Conservation (phyloP, 179 eudicot species). For the Actinidia arguta region DNA sequence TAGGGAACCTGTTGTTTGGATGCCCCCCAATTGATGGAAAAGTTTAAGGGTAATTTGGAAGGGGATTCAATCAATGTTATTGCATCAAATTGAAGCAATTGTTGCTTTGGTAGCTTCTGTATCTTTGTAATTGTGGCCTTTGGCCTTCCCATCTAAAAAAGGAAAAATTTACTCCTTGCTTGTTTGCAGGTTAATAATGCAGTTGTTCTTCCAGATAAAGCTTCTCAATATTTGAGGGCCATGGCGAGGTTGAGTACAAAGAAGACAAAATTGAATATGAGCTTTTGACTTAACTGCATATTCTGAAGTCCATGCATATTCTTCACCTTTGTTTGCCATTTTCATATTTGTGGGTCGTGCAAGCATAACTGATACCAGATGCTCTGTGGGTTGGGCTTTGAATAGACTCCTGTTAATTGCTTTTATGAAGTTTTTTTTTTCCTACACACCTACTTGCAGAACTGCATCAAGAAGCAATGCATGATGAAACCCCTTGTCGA, state of each 20-base stretch:
- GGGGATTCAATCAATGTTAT: too few relatives aligned
- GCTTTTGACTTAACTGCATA: conserved; percentile 22
- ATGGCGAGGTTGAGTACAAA: conserved; percentile 98
- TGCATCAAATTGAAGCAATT: too few relatives aligned
- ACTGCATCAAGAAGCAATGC: conserved; percentile 91
- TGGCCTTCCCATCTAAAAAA: too few relatives aligned
- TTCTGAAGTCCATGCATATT: neutral
- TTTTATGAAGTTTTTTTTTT: too few relatives aligned
- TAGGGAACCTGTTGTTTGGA: too few relatives aligned
- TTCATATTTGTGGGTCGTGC: neutral
- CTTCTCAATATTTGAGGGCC: conserved; percentile 87
- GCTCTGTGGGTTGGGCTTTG: neutral
- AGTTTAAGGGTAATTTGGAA: too few relatives aligned
- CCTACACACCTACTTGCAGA: too few relatives aligned
- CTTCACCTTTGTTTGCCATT: conserved; percentile 2
- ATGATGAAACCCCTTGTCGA: conserved; percentile 96
- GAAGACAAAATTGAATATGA: conserved; percentile 98
- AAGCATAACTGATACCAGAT: neutral
- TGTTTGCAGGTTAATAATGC: conserved; percentile 66
- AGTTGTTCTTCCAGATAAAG: conserved; percentile 86
- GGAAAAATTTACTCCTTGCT: neutral
- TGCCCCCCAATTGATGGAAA: too few relatives aligned
- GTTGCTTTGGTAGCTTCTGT: too few relatives aligned
- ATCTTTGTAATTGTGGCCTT: too few relatives aligned
- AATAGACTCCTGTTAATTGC: neutral